A percentile compares a stretch with the other conserved stretches of the same genome.
phyloP scores from a whole-genome alignment of 2,329 filamentous ascomycete genomes.

The Xylariaceae sp. region DNA sequence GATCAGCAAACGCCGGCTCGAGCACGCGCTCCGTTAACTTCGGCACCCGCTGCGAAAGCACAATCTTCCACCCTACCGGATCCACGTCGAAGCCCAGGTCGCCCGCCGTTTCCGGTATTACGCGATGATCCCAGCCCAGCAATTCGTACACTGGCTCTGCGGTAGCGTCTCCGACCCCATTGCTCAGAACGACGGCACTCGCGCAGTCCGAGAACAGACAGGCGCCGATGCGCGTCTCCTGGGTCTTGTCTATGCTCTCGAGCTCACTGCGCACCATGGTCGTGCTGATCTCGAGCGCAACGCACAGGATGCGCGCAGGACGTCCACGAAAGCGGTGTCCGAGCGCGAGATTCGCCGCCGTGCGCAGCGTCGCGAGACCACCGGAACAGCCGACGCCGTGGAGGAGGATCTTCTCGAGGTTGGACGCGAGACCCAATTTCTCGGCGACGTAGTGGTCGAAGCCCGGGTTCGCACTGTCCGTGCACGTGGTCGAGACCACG shows the following conservation, averaged over 20 bases:
- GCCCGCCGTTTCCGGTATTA: conserved; percentile 55
- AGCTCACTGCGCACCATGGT: conserved; percentile 60
- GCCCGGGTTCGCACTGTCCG: conserved; percentile 63
- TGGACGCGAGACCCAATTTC: conserved; percentile 49
- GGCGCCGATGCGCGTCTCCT: conserved; percentile 60
- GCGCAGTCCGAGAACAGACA: conserved; percentile 66
- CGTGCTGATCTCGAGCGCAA: conserved; percentile 60
- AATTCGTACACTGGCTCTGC: conserved; percentile 51
- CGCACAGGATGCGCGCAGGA: conserved; percentile 58
- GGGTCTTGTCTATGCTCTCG: conserved; percentile 53
- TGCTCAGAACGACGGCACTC: conserved; percentile 60
- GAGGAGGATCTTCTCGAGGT: conserved; percentile 59
- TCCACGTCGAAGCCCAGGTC: conserved; percentile 63
- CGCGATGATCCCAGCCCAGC: conserved; percentile 59
- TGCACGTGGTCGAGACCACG: conserved; percentile 63
- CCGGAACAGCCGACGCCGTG: conserved; percentile 64
- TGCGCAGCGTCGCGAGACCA: conserved; percentile 55
- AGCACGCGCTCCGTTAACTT: conserved; percentile 49
- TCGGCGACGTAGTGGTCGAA: conserved; percentile 62
- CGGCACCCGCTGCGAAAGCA: conserved; percentile 58
- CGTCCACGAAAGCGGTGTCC: conserved; percentile 54
- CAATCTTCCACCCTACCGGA: conserved; percentile 61
- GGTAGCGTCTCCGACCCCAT: conserved; percentile 48
- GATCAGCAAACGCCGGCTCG: conserved; percentile 48
- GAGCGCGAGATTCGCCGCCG: conserved; percentile 61